A percentile compares a stretch with the other conserved stretches of the same genome.
phyloP scores from a whole-genome alignment of 1,284 basidiomycete species.

The Moesziomyces sp. region DNA sequence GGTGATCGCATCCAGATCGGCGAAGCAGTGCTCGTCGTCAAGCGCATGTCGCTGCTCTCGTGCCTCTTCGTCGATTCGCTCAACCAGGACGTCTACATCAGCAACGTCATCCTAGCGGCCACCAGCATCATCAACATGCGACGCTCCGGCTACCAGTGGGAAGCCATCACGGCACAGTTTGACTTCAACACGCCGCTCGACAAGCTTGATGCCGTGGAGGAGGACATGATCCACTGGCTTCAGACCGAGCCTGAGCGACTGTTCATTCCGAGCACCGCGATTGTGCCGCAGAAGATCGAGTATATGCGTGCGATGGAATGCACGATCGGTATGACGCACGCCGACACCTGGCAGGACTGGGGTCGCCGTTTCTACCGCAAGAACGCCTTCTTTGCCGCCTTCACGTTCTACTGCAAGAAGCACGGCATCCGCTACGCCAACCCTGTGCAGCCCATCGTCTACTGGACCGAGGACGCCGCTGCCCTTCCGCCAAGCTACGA shows the following conservation, averaged over 20 bases:
- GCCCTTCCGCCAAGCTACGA: constrained; percentile 53
- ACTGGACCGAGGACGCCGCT: constrained; percentile 57
- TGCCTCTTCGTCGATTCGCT: constrained; percentile 58
- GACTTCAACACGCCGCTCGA: constrained; percentile 61
- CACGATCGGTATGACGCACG: constrained; percentile 65
- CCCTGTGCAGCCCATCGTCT: constrained; percentile 56
- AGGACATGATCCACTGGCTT: constrained; percentile 65
- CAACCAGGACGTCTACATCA: constrained; percentile 61
- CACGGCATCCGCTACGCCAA: constrained; percentile 61
- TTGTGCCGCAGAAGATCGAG: constrained; percentile 59
- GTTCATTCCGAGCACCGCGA: constrained; percentile 61
- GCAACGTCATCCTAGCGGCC: constrained; percentile 55
- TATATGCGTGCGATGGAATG: constrained; percentile 61
- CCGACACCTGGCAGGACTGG: constrained; percentile 66
- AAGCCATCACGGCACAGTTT: constrained; percentile 57
- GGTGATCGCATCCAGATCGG: constrained; percentile 59
- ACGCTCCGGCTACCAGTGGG: constrained; percentile 63
- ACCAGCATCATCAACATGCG: constrained; percentile 63
- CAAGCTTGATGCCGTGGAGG: constrained; percentile 62
- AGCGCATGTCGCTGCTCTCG: constrained; percentile 62
- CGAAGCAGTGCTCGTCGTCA: constrained; percentile 55
- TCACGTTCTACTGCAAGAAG: constrained; percentile 64
- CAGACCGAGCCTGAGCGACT: constrained; percentile 63
- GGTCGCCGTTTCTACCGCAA: constrained; percentile 59
- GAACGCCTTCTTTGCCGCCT: constrained; percentile 63